phyloP scores from a whole-genome alignment of 192 early-diverging fungal species.

The Cetraspora pellucida region DNA sequence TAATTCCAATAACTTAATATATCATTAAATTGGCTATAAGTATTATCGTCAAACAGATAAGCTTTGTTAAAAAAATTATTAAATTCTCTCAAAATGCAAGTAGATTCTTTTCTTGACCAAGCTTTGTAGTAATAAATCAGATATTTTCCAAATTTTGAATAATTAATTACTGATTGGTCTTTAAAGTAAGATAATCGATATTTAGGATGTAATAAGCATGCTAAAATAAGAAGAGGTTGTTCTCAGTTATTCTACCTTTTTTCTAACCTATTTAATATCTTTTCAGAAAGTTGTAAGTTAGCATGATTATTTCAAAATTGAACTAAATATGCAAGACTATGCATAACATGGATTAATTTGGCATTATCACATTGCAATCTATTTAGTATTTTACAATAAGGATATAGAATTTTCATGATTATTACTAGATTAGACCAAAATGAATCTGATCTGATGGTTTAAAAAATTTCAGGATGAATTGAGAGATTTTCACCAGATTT shows the following conservation, averaged over 20 bases:
- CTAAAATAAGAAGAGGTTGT: not conserved
- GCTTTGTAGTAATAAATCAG: conserved; percentile 2
- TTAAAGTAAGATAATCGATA: conserved; percentile 5
- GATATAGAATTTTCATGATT: not conserved
- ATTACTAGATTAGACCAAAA: not conserved
- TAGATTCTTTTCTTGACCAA: not conserved
- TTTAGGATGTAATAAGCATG: conserved; percentile 15
- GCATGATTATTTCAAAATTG: not conserved
- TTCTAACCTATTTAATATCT: not conserved
- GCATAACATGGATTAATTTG: not conserved
- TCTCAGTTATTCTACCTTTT: not conserved
- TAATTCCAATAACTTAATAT: conserved; percentile 7
- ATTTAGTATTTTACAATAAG: not conserved
- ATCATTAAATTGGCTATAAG: not conserved
- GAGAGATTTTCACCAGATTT: not conserved
- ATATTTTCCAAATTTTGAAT: conserved; percentile 5
- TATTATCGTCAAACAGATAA: conserved; percentile 17
- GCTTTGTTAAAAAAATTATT: not conserved
- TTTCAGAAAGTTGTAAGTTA: not conserved
- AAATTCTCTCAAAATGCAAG: not conserved
- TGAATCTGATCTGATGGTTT: not conserved
- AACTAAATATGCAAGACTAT: not conserved
- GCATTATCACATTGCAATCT: not conserved
- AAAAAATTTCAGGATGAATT: not conserved
- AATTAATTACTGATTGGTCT: not conserved